Conservation (phyloP, 352 stramenopile genomes). For the Globisporangium camurandrum region DNA sequence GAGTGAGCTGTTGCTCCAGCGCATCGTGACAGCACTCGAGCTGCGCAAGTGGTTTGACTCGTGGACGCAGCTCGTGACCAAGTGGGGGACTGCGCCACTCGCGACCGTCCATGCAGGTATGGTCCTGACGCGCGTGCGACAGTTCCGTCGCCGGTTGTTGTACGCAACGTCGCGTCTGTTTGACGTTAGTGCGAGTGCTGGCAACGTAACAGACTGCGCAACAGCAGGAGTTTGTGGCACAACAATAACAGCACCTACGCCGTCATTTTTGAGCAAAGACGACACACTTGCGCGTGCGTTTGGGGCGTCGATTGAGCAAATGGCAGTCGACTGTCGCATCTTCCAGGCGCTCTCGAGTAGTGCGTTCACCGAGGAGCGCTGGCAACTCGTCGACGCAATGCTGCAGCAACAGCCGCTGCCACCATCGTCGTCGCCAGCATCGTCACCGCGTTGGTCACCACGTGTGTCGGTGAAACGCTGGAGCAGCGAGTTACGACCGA, state of each 20-base stretch:
- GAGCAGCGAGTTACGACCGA: not conserved
- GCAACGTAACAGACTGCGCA: no score
- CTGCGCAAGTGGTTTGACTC: constrained; percentile 45
- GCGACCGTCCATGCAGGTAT: constrained; percentile 30
- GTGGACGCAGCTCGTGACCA: constrained; percentile 36
- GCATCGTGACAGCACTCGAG: constrained; percentile 47
- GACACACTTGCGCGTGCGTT: constrained; percentile 26
- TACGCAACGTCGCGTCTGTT: constrained; percentile 31
- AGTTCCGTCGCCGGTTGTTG: constrained; percentile 42
- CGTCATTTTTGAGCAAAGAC: constrained; percentile 16
- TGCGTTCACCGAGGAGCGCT: constrained; percentile 31
- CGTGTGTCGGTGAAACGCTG: not conserved
- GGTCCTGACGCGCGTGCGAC: constrained; percentile 48
- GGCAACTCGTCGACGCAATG: constrained; percentile 16
- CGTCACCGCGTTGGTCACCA: not conserved
- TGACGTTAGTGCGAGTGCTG: no score
- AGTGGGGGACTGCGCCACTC: constrained; percentile 36
- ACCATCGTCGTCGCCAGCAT: not conserved
- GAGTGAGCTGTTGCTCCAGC: constrained; percentile 40
- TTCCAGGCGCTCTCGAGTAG: constrained; percentile 41
- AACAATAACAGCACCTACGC: constrained; percentile 1
- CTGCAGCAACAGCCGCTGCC: constrained; percentile 1
- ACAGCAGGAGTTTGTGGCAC: constrained; percentile 3
- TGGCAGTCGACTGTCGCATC: constrained; percentile 30
- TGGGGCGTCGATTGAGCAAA: constrained; percentile 31